Percentiles rank a stretch among this genome's conserved stretches.
phyloP scores from a whole-genome alignment of 2,329 filamentous ascomycete species.

The Penicillium verrucosum region DNA sequence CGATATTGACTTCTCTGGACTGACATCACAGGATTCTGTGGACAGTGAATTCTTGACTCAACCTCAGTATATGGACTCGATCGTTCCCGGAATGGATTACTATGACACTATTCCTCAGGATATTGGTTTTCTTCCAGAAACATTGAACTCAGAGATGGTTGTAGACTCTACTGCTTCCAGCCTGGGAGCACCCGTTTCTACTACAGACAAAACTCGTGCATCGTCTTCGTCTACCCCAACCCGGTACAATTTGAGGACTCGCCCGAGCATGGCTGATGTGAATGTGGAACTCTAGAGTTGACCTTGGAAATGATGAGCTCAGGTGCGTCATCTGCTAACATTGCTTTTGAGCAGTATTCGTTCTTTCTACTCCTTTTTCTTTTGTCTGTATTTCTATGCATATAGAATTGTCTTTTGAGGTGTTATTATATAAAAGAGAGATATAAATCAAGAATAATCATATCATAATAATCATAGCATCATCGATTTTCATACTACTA shows the following conservation, averaged over 20 bases:
- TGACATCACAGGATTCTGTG: neutral
- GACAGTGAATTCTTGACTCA: neutral
- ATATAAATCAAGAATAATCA: no score
- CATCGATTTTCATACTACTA: no score
- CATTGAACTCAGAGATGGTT: neutral
- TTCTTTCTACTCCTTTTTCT: neutral
- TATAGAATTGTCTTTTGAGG: neutral
- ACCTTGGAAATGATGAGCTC: neutral
- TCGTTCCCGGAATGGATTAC: neutral
- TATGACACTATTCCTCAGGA: neutral
- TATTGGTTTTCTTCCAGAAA: neutral
- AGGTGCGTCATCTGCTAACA: neutral
- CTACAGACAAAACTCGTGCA: neutral
- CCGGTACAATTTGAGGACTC: neutral
- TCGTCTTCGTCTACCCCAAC: neutral
- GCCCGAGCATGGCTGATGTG: neutral
- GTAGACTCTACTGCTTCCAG: neutral
- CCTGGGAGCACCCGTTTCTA: no score
- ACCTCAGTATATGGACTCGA: neutral
- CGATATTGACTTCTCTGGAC: neutral
- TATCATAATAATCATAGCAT: no score
- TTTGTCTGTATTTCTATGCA: neutral
- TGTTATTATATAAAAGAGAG: neutral
- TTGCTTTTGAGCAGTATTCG: neutral
- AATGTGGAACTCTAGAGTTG: neutral